Percentiles rank a stretch among this genome's conserved stretches.
Evolutionary conservation across 805 yeast genomes (phyloP).

Genomic region (Priceomyces fermenticarens): DNA sequence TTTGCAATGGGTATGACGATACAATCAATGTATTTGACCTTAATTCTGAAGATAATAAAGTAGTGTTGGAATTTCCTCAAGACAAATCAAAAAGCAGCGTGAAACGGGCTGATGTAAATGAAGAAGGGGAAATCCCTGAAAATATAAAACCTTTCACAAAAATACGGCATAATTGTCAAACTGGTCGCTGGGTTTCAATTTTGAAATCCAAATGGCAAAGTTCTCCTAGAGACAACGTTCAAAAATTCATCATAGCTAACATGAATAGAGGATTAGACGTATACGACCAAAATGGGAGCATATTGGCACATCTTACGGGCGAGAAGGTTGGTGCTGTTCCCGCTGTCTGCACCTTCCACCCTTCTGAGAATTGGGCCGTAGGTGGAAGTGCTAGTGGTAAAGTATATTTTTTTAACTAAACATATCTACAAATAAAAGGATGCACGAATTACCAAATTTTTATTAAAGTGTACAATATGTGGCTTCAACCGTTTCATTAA

Average conservation of each 20-base stretch:
- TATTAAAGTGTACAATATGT: background rate
- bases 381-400: conserved; percentile 97
- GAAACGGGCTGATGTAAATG: conserved; percentile 5
- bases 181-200: conserved; percentile 96
- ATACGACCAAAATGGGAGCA: conserved; percentile 72
- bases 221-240: conserved; percentile 63
- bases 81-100: conserved; percentile 6
- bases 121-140: conserved; percentile 22
- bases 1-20: conserved; percentile 93
- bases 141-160: conserved; percentile 59
- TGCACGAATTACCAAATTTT: background rate
- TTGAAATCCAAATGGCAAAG: conserved; percentile 85
- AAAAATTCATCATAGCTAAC: conserved; percentile 88
- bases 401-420: conserved; percentile 54
- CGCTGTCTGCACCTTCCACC: conserved; percentile 83
- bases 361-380: conserved; percentile 80
- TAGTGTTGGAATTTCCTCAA: conserved; percentile 24
- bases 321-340: conserved; percentile 80
- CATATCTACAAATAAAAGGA: background rate
- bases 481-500: background rate
- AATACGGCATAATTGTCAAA: conserved; percentile 87
- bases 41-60: conserved; percentile 38
- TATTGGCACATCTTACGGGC: conserved; percentile 69
- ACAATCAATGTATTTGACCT: conserved; percentile 64
- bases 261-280: conserved; percentile 89